Base-by-base conservation (phyloP, 805 yeast species). In the Sungouiella thailandica region DNA sequence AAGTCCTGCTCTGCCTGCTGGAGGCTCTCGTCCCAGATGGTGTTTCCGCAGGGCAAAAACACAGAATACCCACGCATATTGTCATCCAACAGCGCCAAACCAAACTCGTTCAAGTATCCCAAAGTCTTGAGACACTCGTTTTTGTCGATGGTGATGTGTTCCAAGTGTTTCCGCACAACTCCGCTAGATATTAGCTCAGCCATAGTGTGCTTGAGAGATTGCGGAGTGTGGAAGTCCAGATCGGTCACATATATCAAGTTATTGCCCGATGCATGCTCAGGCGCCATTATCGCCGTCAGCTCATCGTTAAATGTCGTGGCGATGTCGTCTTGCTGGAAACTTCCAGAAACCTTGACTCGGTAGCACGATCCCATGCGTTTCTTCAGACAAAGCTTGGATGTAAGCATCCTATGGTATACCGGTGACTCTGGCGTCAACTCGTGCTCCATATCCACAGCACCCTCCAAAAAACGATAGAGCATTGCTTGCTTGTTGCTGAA, bases 41-140 rank as follows among this genome's bases (percentile, higher is more conserved):
- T 31, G 29, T 37, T 37, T 68, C 83, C 78, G 37, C 88, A 80
- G 0, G 97, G 97, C 18, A 89, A 60, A 34, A 89, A 74, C 0
- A 81, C 58, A 0, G 96, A 76, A 60, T 87, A 86, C 0, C 94
- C 94, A 14, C 62, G 49, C 17, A 49, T 50, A 37, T 80, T 81
- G 4, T 68, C 69, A 9, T 69, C 60, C 26, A 82, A 63, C 37
- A 73, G 72, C 15, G 76, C 57, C 20, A 85, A 53, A 7, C 66
- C 70, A 27, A 76, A 65, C 11, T 70, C 58, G 30, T 73, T 68
- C 38, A 89, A 54, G 44, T 75, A 76, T 12, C 68, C 60, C 29
- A 87, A 50, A 0, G 95, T 78, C 40, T 65, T 73, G 3, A 94
- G 72, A 47, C 93, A 83, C 32, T 60, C 54, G 11, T 52, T 49